Conservation (phyloP, 2,329 filamentous ascomycete species). For the Penicillium thymicola region DNA sequence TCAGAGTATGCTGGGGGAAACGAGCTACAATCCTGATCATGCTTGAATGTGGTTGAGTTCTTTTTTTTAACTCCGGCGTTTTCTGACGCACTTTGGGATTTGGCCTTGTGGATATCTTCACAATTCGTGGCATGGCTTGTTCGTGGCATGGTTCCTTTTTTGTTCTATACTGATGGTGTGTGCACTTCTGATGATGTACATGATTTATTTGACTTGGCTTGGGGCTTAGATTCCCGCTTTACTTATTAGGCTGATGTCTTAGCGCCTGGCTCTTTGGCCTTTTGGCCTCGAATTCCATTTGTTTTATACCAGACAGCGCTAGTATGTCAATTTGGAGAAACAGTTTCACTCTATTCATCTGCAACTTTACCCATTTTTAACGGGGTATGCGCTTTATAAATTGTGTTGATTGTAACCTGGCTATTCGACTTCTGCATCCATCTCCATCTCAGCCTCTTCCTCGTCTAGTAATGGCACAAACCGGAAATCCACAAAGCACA, state of each 20-base stretch:
- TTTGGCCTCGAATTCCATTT: background rate
- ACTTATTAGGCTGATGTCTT: background rate
- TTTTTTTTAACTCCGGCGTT: background rate
- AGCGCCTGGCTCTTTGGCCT: background rate
- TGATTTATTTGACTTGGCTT: slow-evolving; percentile 1
- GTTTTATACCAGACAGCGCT: background rate
- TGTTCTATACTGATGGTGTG: background rate
- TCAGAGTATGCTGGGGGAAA: slow-evolving; percentile 62
- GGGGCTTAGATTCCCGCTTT: background rate
- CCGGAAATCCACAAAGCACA: slow-evolving; percentile 48
- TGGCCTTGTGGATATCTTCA: slow-evolving; percentile 4
- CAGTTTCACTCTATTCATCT: background rate
- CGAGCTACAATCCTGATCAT: slow-evolving; percentile 66
- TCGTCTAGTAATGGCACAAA: slow-evolving; percentile 47
- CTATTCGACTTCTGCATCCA: slow-evolving; percentile 13
- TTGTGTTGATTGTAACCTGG: background rate
- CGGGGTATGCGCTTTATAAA: background rate
- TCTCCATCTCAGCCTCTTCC: slow-evolving; percentile 31
- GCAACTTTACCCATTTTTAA: background rate
- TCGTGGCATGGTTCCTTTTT: background rate
- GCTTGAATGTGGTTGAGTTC: slow-evolving; percentile 22
- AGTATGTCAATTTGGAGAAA: background rate
- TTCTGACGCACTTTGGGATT: background rate
- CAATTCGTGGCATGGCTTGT: slow-evolving; percentile 1
- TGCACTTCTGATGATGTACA: slow-evolving; percentile 10